A percentile compares a stretch with the other conserved stretches of the same genome.
Evolutionary conservation across 2,329 filamentous ascomycete species (phyloP).

Genomic region (Onygena corvina): DNA sequence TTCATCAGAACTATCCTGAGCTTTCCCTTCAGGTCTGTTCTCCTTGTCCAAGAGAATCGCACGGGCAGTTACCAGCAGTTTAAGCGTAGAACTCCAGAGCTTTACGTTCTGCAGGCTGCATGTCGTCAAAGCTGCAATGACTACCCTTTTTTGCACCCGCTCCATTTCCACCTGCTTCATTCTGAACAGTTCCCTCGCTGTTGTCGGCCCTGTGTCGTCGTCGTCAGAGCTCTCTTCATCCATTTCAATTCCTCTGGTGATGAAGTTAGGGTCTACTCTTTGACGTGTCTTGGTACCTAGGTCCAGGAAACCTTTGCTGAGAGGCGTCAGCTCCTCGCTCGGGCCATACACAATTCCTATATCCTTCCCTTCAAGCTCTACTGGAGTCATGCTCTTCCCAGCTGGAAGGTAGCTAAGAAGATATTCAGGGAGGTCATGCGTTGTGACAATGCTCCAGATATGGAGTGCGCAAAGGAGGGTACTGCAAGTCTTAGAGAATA

Average conservation of each 20-base stretch:
- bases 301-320: slow-evolving; percentile 18
- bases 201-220: slow-evolving; percentile 11
- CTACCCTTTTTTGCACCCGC: slow-evolving; percentile 22
- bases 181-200: slow-evolving; percentile 19
- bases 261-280: background rate
- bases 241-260: background rate
- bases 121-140: slow-evolving; percentile 21
- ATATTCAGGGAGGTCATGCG: slow-evolving; percentile 22
- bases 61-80: slow-evolving; percentile 22
- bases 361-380: slow-evolving; percentile 12
- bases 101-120: slow-evolving; percentile 20
- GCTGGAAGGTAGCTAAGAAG: slow-evolving; percentile 23
- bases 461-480: slow-evolving; percentile 22
- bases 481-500: slow-evolving; percentile 20
- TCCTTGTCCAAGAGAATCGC: slow-evolving; percentile 24
- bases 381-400: slow-evolving; percentile 19
- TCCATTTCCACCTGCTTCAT: slow-evolving; percentile 19
- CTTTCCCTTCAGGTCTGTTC: slow-evolving; percentile 14
- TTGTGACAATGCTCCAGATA: slow-evolving; percentile 22
- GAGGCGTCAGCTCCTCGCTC: slow-evolving; percentile 17
- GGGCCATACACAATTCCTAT: slow-evolving; percentile 25
- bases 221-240: background rate
- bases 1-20: background rate
- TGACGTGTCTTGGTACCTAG: slow-evolving; percentile 7
- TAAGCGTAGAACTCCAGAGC: slow-evolving; percentile 22